Evolutionary conservation across 495 filamentous ascomycete genomes (phyloP), one percentile per base, ranked within the genome.

Genomic region (Cladorrhinum samala): DNA sequence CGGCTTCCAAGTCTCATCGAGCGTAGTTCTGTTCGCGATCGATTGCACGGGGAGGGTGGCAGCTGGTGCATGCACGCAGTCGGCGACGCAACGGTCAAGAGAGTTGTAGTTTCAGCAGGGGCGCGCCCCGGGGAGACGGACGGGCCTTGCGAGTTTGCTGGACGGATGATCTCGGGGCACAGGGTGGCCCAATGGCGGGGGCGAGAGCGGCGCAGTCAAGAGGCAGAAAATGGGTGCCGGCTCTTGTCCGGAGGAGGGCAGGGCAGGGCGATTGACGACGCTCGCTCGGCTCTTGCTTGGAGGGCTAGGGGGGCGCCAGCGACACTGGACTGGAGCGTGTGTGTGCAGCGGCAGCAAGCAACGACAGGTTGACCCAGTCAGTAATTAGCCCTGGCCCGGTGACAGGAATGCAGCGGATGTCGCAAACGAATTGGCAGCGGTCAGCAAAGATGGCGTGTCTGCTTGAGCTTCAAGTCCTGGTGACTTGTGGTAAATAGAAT

Each of bases 151-250:
- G 21, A 17, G 46, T 36, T 36, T 50, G 44, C 39, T 19, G 36
- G 37, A 44, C 46, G 21, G 43, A 52, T 20, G 48, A 38, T 45
- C 19, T 25, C 45, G 45, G 39, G 55, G 55, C 44, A 46, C 40
- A 23, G 46, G 1, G 44, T 19, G 52, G 38, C 4, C 52, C 49
- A 43, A 30, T 55, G 27, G 25, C 39, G 44, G 38, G n/a, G 49
- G 48, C 39, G 18, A 49, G 46, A 43, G 49, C 53, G 49, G 49
- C 53, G 49, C 57, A 53, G 57, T 55, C 53, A 33, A 33, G 33
- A 49, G 25, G 30, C 8, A 37, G 27, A 16, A 16, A 39, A 14
- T 24, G 16, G 30, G 24, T 30, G 40, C n/a, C 30, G 19, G 18
- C 18, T 53, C 33, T 33, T 33, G 27, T 33, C 27, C 27, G 18